Base-by-base conservation (phyloP, 352 stramenopile genomes). In the Blastocystis hominis region DNA sequence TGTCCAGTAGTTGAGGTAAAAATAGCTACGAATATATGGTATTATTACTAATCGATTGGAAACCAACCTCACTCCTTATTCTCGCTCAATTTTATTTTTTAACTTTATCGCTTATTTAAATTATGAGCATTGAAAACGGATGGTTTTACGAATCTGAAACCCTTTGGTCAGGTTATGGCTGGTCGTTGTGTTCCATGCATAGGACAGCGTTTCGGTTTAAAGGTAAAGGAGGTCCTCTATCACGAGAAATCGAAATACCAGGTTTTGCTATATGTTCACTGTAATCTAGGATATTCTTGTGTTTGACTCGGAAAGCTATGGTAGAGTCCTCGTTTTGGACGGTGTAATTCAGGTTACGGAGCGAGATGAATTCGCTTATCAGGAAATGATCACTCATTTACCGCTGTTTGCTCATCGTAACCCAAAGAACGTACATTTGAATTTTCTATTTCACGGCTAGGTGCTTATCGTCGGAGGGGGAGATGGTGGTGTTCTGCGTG, bases 311-410 rank as follows among this genome's bases (percentile, higher is more conserved):
- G 90, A 92, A 61, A 97, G 94, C 53, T 98, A 98, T 90, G 96
- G 96, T 68, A 96, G 95, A 89, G 96, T 98, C 55, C 92, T 99
- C n/a, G 95, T 98, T 61, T 92, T 99, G 47, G 97, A 99, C 91
- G 96, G 96, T 69, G 95, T 98, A 64, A 98, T 99, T 91, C 96
- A 99, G 91, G 92, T 96, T 56, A 98, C 97, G 42, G 96, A 98
- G 90, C 92, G 95, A 46, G 97, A 99, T 89, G 96, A 99, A 91
- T 98, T 97, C 90, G 91, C 94, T 61, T 99, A 99, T 92, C 96
- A 99, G 91, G 97, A 99, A 92, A 98, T 98, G 96, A 98, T 99
- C 91, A 93, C 95, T 20, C 96, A 99, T 91, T 92, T 99, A 75
- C 96, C 96, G 9, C 92, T 98, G 80, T 98, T 97, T 90, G 92